phyloP scores from a whole-genome alignment of 2,329 filamentous ascomycete genomes.

The Trichoderma sp. region DNA sequence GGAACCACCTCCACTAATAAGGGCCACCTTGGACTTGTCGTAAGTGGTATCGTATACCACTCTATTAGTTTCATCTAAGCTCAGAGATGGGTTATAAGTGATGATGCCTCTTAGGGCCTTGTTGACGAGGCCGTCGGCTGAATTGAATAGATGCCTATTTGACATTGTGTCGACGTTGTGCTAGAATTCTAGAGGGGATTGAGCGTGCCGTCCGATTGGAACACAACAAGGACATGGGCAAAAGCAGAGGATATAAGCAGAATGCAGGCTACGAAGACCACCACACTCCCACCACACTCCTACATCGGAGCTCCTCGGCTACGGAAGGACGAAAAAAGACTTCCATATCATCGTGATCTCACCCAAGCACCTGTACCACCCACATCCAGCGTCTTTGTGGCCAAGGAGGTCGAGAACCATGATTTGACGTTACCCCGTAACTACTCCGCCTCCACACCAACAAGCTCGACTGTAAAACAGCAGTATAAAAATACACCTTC shows the following conservation, averaged over 20 bases:
- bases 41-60: conserved; percentile 50
- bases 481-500: background rate
- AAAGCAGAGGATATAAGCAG: conserved; percentile 9
- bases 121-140: conserved; percentile 51
- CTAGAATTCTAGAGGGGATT: background rate
- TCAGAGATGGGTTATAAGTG: conserved; percentile 51
- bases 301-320: conserved; percentile 8
- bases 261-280: background rate
- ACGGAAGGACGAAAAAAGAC: conserved; percentile 3
- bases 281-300: background rate
- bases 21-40: conserved; percentile 44
- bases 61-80: conserved; percentile 49
- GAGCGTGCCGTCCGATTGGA: background rate
- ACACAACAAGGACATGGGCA: background rate
- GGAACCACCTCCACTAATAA: conserved; percentile 55
- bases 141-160: conserved; percentile 51
- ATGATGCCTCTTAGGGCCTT: conserved; percentile 51
- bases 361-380: background rate
- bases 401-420: background rate
- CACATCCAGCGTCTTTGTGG: background rate
- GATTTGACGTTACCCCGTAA: background rate
- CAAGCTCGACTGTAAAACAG: background rate
- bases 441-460: background rate
- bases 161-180: conserved; percentile 41
- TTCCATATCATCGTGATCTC: conserved; percentile 2